Base-by-base conservation (phyloP, 768 basidiomycete species). In the Suillus plorans region DNA sequence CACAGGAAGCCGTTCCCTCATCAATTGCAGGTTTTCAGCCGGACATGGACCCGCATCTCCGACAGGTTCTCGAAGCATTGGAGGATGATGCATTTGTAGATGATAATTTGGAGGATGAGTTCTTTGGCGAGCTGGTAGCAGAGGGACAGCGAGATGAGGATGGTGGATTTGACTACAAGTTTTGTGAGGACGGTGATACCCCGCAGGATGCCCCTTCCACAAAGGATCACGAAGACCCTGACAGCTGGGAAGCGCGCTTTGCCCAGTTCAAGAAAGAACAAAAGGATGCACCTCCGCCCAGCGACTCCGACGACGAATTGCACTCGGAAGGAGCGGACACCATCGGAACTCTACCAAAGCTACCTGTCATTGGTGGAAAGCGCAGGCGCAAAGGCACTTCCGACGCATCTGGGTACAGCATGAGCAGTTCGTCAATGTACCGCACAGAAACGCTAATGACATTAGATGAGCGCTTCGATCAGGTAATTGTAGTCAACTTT, bases 351-450 rank as follows among this genome's bases (percentile, higher is more conserved):
- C 77, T 99, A 10, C 91, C 90, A 13, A 81, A 81, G 59, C 84
- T 95, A 69, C 86, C 89, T n/a, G 90, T 97, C 63, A 82, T 89
- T 58, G 91, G 94, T 18, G 89, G 90, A 6, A 87, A 87, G 78
- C 85, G 88, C 72, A 80, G 90, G 72, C 82, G 87, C 68, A 88
- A 88, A 69, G 89, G 88, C 4, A 82, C 87, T 0, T 94, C 92
- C 60, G 91, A 94, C 67, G 95, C 93, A 10, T 94, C 93, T 25
- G 95, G 94, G 14, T 97, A 97, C 81, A 94, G 91, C 73, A 98
- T 99, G 95, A 97, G 92, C 75, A 95, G 94, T 70, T 95, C 94
- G 4, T 94, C 94, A 16, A 94, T 99, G 92, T 92, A 87, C 78
- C 87, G 97, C 53, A 99, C 93, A 68, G 91, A 95, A 69, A 89